Percentiles rank a stretch among this genome's conserved stretches.
Conservation (phyloP, 257 asterid species). For the Echium plantagineum region DNA sequence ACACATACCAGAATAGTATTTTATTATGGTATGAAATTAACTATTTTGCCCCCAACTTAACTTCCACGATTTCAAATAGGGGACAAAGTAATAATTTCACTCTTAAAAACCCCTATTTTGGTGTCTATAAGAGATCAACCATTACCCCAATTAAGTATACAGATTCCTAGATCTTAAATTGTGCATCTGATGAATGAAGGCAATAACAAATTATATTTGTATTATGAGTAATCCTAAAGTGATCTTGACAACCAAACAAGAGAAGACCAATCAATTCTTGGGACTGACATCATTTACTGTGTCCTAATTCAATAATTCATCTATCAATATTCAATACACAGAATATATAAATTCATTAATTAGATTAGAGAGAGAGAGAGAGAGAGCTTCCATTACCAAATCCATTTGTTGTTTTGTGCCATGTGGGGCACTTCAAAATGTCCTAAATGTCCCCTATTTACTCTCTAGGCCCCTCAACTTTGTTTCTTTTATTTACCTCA, state of each 20-base stretch:
- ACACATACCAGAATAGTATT: too few species aligned
- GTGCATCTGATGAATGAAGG: not conserved
- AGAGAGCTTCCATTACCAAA: not conserved
- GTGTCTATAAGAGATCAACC: too few species aligned
- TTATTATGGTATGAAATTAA: too few species aligned
- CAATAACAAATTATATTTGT: too few species aligned
- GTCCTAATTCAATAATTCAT: not conserved
- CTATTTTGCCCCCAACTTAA: too few species aligned
- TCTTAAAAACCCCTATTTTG: too few species aligned
- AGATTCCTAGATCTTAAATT: not conserved
- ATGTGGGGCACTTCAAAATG: conserved; percentile 9
- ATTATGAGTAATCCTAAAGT: not conserved
- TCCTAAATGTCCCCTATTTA: conserved; percentile 7
- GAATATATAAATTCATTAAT: not conserved
- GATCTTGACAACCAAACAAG: not conserved
- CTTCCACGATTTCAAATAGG: too few species aligned
- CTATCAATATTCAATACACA: not conserved
- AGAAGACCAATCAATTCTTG: not conserved
- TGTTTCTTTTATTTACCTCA: not conserved
- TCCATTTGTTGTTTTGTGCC: conserved; percentile 2
- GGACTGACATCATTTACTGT: not conserved
- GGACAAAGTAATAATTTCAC: too few species aligned
- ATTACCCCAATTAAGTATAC: too few species aligned
- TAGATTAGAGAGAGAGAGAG: not conserved
- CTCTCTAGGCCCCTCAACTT: conserved; percentile 7